These are phyloP conservation scores for Loxodes magnus DNA, from an alignment of 73 alveolate genomes.

Conservation along the genomic window DNA sequence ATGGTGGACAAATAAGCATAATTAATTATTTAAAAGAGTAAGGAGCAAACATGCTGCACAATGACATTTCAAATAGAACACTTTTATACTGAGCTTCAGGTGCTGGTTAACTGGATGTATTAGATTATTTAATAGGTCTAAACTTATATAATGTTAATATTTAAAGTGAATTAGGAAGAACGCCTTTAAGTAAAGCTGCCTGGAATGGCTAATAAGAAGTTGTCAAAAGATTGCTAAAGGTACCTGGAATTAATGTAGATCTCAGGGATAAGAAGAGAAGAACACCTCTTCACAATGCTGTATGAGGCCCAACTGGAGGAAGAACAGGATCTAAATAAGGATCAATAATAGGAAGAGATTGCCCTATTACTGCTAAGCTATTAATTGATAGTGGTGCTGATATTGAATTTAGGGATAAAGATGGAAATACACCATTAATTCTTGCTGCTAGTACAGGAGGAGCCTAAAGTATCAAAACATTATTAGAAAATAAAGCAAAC, in stretches of 20 bases:
- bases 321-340: conserved; percentile 2
- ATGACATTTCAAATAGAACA: background rate
- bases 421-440: background rate
- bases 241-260: conserved; percentile 3
- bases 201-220: conserved; percentile 4
- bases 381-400: background rate
- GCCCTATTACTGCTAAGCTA: conserved; percentile 7
- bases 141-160: background rate
- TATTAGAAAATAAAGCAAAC: background rate
- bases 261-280: background rate
- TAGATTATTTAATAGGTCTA: background rate
- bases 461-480: background rate
- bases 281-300: conserved; percentile 7
- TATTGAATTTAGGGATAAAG: background rate
- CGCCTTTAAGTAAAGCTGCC: conserved; percentile 4
- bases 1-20: background rate
- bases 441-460: background rate
- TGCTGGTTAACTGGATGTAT: background rate
- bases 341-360: background rate
- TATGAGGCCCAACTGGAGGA: conserved; percentile 4
- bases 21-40: background rate
- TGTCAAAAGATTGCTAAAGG: background rate
- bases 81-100: conserved; percentile 4
- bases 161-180: background rate
- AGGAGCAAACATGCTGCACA: conserved; percentile 1